Evolutionary conservation across 352 stramenopile species (phyloP).

Genomic region (Globisporangium abappressorium): DNA sequence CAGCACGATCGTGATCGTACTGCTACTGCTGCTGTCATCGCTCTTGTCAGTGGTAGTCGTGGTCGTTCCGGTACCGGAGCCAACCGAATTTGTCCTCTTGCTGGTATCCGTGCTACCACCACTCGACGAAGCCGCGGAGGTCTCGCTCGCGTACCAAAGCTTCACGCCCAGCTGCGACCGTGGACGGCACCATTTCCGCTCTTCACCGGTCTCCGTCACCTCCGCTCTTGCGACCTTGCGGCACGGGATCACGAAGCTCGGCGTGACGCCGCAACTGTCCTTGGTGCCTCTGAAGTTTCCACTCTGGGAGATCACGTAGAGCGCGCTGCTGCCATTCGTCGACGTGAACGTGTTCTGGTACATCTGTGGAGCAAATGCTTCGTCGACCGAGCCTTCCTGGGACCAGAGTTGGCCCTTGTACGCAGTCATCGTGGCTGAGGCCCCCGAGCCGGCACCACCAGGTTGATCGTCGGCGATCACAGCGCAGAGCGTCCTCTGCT

Average conservation of each 20-base stretch:
- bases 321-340: slow-evolving; percentile 6
- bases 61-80: background rate
- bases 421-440: slow-evolving; percentile 1
- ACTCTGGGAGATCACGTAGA: slow-evolving; percentile 11
- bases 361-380: slow-evolving; percentile 32
- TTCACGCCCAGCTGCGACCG: slow-evolving; percentile 24
- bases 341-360: slow-evolving; percentile 18
- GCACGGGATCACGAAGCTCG: slow-evolving; percentile 33
- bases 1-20: slow-evolving; percentile 23
- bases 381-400: slow-evolving; percentile 30
- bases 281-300: background rate
- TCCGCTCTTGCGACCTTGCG: slow-evolving; percentile 7
- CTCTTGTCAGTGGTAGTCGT: background rate
- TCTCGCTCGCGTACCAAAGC: slow-evolving; percentile 25
- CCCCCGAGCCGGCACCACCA: background rate
- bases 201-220: slow-evolving; percentile 12
- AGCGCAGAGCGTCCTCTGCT: slow-evolving; percentile 21
- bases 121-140: background rate
- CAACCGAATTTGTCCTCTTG: background rate
- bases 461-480: background rate
- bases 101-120: background rate
- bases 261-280: slow-evolving; percentile 15
- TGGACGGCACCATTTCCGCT: slow-evolving; percentile 34
- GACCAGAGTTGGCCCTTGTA: slow-evolving; percentile 17
- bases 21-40: background rate